Evolutionary conservation across 2,329 filamentous ascomycete species (phyloP), one percentile per base, ranked within the genome.

Genomic region (Fusarium devonianum): DNA sequence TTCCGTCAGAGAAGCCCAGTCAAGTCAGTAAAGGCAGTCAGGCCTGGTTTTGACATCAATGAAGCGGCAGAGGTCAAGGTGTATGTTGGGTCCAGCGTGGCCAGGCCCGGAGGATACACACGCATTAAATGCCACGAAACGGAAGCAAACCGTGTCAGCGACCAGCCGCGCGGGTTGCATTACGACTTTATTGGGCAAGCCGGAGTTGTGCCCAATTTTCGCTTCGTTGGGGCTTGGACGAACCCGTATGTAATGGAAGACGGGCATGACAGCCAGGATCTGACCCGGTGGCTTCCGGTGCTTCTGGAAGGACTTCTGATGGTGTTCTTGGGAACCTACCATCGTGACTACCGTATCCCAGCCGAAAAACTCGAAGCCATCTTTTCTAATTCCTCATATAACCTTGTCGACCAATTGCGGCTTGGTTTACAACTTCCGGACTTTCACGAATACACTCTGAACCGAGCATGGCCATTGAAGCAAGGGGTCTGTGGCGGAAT

Each of bases 161-260:
- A 10, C 11, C 8, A 13, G 4, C n/a, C 9, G 12, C 2, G 19
- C 11, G 19, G 34, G 5, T 7, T 36, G 7, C 2, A 36, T 13
- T 25, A 23, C 7, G 19, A 10, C 3, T 12, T 23, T 12, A 17
- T 13, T 12, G 9, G 34, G 19, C 18, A 36, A 23, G 13, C 13
- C 4, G 13, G 33, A 13, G 19, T 36, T 9, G 13, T 22, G 10
- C 19, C 8, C 14, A 36, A 14, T 13, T 13, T 21, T 9, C 33
- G 5, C 5, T 8, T 11, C 4, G 33, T 16, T 18, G 13, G 33
- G 14, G 33, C 13, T 18, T 36, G 7, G 19, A 21, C 5, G 5
- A 14, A 12, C 3, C 18, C 8, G 18, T 10, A 36, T 0, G 88
- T 91, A 0, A 87, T 83, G 32, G 92, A 0, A n/a, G n/a, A n/a